These are phyloP conservation scores for Wickerhamiella sergipiensis DNA, from an alignment of 805 yeast genomes.

Conservation along the genomic window DNA sequence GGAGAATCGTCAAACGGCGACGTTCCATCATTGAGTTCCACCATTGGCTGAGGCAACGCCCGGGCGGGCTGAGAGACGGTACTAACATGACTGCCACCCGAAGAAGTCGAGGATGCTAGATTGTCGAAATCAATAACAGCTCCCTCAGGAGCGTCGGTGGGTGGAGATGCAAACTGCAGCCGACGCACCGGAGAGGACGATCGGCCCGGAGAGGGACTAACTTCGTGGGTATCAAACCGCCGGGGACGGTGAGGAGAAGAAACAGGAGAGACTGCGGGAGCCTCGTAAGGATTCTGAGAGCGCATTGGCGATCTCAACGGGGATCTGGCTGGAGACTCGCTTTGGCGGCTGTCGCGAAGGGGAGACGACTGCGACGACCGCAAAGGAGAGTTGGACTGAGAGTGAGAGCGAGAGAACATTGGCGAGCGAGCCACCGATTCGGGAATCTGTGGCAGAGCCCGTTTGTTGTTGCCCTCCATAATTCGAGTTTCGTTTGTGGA, in stretches of 20 bases:
- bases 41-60: background rate
- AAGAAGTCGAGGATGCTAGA: background rate
- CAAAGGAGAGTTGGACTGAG: background rate
- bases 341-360: background rate
- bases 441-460: slow-evolving; percentile 2
- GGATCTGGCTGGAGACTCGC: background rate
- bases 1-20: background rate
- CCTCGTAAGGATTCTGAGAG: background rate
- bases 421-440: slow-evolving; percentile 1
- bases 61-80: background rate
- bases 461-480: slow-evolving; percentile 1
- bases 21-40: background rate
- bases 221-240: background rate
- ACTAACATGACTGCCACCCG: background rate
- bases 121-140: background rate
- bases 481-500: background rate
- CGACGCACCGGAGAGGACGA: background rate
- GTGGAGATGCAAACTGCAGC: background rate
- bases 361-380: background rate
- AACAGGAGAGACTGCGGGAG: background rate
- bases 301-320: background rate
- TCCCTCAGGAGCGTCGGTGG: background rate
- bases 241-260: background rate
- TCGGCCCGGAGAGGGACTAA: background rate
- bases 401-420: background rate